Evolutionary conservation across 202 grass and related monocot genomes (phyloP), one percentile per base, ranked within the genome.

Genomic region (Saccharum hybrid): DNA sequence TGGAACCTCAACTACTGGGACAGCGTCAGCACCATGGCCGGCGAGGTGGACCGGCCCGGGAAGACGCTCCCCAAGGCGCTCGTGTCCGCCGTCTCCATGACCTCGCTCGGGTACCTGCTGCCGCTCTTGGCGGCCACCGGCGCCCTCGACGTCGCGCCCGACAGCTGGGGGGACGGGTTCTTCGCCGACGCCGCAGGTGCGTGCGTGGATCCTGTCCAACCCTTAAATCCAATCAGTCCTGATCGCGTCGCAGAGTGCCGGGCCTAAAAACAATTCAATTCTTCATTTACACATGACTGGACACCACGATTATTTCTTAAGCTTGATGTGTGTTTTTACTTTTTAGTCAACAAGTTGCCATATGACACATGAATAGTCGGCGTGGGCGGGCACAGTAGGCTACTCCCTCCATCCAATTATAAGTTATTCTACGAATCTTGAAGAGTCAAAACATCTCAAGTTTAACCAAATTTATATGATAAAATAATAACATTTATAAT

Each of bases 1-100:
- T 98, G 95, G 95, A 98, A 98, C 68, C 86, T 98, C 71, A 98
- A 98, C 76, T 98, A 90, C 82, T 98, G 95, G 95, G 95, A 98
- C 82, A 98, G 87, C 76, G 95, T 84, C 15, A 93, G 90, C 77
- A 94, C 95, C 42, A 94, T 98, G 92, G 95, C 95, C 0, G 95
- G 95, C 21, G 95, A 98, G 88, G 95, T 98, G 18, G 92, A 94
- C 18, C 71, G 84, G 7, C 95, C 95, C 0, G 89, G 80, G 21
- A 88, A 77, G 87, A 98, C 95, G 19, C 90, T 94, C 22, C 95
- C 95, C 4, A 82, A 66, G 59, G 95, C 95, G 40, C 95, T 98
- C 46, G 68, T 94, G 0, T 76, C 83, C 23, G 80, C 95, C 10
- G 95, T 94, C 1, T 46, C 88, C 80, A 98, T 98, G 89, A 94